Evolutionary conservation across 1,284 basidiomycete genomes (phyloP), one percentile per base, ranked within the genome.

Genomic region (Sphagnurus paluster): DNA sequence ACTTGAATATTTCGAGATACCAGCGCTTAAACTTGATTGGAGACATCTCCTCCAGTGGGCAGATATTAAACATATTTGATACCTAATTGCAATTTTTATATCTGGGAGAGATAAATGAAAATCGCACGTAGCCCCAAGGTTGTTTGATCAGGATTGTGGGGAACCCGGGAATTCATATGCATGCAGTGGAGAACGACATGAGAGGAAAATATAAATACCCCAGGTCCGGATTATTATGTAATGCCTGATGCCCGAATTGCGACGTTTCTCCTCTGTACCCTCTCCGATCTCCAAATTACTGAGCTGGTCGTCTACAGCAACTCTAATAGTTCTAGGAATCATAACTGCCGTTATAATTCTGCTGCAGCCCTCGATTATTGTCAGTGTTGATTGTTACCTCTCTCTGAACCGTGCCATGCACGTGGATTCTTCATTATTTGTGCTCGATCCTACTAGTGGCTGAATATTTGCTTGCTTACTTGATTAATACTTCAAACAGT

Each of bases 151-250:
- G n/a, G n/a, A n/a, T n/a, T n/a, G n/a, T n/a, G n/a, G n/a, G n/a
- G n/a, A n/a, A n/a, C n/a, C n/a, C n/a, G n/a, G n/a, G n/a, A n/a
- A n/a, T n/a, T n/a, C n/a, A n/a, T n/a, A n/a, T n/a, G n/a, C n/a
- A n/a, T n/a, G n/a, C n/a, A n/a, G n/a, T n/a, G n/a, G n/a, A n/a
- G n/a, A n/a, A n/a, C n/a, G n/a, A n/a, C n/a, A n/a, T n/a, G n/a
- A n/a, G n/a, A n/a, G n/a, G n/a, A n/a, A n/a, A n/a, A n/a, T n/a
- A n/a, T n/a, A n/a, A n/a, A n/a, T n/a, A n/a, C n/a, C n/a, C n/a
- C n/a, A n/a, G n/a, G n/a, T n/a, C n/a, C n/a, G n/a, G 17, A 39
- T 28, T 26, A 51, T 52, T 42, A 52, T 44, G 29, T 52, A 48
- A 52, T 51, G 34, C 29, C 21, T 1, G 25, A 30, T 43, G 29